Conservation (phyloP, 768 basidiomycete species). For the Rhizopogon roseolus region DNA sequence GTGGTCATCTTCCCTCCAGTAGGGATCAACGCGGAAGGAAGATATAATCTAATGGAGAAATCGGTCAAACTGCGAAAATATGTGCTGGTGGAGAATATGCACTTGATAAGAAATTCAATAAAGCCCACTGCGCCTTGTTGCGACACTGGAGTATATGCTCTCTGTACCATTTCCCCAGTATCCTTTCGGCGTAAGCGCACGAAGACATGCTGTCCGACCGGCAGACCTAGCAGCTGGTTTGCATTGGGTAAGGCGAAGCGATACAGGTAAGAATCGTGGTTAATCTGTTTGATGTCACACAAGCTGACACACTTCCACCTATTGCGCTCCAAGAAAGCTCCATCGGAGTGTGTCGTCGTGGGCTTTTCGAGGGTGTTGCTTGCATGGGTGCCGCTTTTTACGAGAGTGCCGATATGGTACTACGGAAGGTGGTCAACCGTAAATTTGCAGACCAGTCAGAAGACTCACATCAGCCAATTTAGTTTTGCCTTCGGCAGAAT, state of each 20-base stretch:
- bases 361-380: not conserved
- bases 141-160: conserved; percentile 61
- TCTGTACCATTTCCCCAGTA: conserved; percentile 42
- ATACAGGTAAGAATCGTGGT: conserved; percentile 46
- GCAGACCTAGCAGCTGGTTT: conserved; percentile 45
- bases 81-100: conserved; percentile 6
- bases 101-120: conserved; percentile 54
- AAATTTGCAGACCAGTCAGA: not conserved
- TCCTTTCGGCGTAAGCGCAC: conserved; percentile 40
- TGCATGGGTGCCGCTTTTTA: conserved; percentile 1
- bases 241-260: conserved; percentile 40
- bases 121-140: conserved; percentile 33
- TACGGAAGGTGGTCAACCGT: conserved; percentile 9
- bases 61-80: conserved; percentile 5
- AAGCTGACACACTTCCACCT: conserved; percentile 47
- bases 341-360: conserved; percentile 5
- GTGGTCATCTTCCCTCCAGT: conserved; percentile 50
- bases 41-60: conserved; percentile 33
- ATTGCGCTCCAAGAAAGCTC: conserved; percentile 37
- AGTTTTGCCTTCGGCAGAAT: conserved; percentile 44
- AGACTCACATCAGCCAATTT: conserved; percentile 36
- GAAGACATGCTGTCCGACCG: conserved; percentile 57
- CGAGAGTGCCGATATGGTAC: conserved; percentile 49
- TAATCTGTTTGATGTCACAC: conserved; percentile 31
- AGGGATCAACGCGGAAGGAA: conserved; percentile 30